Evolutionary conservation across 2,329 filamentous ascomycete species (phyloP), one percentile per base, ranked within the genome.

Genomic region (Domatiomyces globalis): DNA sequence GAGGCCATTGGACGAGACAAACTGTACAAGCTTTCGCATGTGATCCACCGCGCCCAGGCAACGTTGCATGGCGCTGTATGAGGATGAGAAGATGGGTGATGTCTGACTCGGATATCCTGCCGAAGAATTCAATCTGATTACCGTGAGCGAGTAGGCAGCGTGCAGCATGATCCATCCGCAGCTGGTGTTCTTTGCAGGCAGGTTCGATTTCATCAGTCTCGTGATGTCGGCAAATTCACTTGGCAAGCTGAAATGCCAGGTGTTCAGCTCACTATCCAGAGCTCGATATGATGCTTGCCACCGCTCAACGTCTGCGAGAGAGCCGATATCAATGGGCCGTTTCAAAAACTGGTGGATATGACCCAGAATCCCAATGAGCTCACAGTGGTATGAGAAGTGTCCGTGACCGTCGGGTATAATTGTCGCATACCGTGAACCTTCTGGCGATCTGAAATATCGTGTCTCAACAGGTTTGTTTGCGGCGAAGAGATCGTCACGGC

Each of bases 91-190:
- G 49, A 94, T 89, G 10, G 84, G 83, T 1, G 87, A 94, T 29
- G 86, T 78, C 2, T 86, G 92, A 4, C 87, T 94, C 2, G 89
- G 89, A 66, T 95, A 95, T 1, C 88, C 89, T 5, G 89, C 87
- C 1, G 87, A 94, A 0, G 88, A 95, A 69, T 95, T 88, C 20
- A 95, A 75, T 36, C 89, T 81, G 60, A 95, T 94, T 7, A 94
- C 82, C 45, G 88, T 85, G 74, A 87, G 94, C 66, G 94, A 86
- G 62, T 89, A 94, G 0, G 87, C 88, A 4, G 86, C 84, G 64
- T 95, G 89, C 27, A 95, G 73, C 83, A 94, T 94, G 48, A 95
- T 81, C 84, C 88, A 88, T 49, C 83, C 84, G 64, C 85, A 87
- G 63, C 85, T 87, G 46, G 88, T 72, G 43, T 76, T 76, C 65